Evolutionary conservation across 108 stramenopile genomes (phyloP).

Genomic region (Fragilaria crotonensis): DNA sequence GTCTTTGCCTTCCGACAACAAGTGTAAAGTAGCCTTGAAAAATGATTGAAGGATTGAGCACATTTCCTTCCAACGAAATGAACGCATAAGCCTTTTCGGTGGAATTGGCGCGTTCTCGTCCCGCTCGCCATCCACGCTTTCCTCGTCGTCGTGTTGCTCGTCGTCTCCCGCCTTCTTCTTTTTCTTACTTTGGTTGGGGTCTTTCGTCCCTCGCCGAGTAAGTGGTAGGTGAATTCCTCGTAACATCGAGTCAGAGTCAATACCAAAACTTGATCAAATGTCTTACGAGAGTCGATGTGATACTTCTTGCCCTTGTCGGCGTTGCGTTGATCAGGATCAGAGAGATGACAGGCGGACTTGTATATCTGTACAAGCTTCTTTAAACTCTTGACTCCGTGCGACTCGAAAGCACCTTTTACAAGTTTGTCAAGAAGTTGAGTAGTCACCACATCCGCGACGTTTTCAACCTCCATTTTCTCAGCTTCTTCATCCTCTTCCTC

Average conservation of each 20-base stretch:
- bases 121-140: conserved; percentile 5
- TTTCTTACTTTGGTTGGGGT: conserved; percentile 8
- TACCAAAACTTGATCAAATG: conserved; percentile 77
- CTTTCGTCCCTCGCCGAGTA: conserved; percentile 35
- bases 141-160: conserved; percentile 26
- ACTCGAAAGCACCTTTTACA: conserved; percentile 59
- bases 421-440: conserved; percentile 34
- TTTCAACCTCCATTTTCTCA: conserved; percentile 10
- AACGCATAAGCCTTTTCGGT: conserved; percentile 53
- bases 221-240: conserved; percentile 67
- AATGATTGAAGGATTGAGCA: conserved; percentile 60
- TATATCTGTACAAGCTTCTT: conserved; percentile 65
- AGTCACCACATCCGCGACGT: conserved; percentile 34
- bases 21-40: conserved; percentile 59
- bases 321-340: conserved; percentile 20
- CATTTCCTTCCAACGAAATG: conserved; percentile 43
- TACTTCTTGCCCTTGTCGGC: conserved; percentile 34
- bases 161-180: conserved; percentile 10
- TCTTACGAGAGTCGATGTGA: conserved; percentile 56
- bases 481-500: conserved; percentile 7
- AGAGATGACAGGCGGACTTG: conserved; percentile 75
- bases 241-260: conserved; percentile 52
- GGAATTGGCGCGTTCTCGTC: conserved; percentile 72
- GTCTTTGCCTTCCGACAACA: conserved; percentile 77
- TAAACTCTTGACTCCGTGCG: conserved; percentile 68